These are phyloP conservation scores for Colletotrichum kahawae DNA, from an alignment of 2,329 filamentous ascomycete species.

Conservation along the genomic window DNA sequence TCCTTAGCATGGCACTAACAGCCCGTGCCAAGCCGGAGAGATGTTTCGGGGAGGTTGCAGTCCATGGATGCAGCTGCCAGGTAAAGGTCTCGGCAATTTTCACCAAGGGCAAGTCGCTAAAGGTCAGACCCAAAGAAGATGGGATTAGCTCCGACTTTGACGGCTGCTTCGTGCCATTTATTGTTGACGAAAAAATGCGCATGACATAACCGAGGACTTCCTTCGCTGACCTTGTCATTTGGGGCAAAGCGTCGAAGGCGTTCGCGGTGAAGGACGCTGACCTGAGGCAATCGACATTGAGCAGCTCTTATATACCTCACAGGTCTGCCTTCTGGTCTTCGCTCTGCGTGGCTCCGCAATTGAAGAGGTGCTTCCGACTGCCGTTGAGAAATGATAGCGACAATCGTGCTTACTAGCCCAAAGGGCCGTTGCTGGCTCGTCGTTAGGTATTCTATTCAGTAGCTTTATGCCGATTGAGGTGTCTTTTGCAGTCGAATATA, in stretches of 20 bases:
- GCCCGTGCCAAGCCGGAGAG: no score
- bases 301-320: neutral
- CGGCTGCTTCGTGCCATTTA: neutral
- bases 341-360: neutral
- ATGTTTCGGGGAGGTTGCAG: no score
- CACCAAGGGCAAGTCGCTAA: neutral
- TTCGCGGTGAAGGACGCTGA: neutral
- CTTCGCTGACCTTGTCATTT: neutral
- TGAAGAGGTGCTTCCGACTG: neutral
- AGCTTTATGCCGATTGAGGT: neutral
- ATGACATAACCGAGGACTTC: neutral
- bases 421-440: neutral
- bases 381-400: neutral
- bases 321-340: neutral
- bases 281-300: neutral
- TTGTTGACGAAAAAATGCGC: neutral
- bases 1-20: no score
- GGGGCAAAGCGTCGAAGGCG: neutral
- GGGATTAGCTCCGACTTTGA: neutral
- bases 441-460: neutral
- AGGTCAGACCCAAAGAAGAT: neutral
- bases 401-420: neutral
- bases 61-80: neutral
- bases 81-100: neutral
- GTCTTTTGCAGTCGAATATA: neutral